Base-by-base conservation (phyloP, 1,284 basidiomycete genomes). In the Sanghuangporus weigelae region DNA sequence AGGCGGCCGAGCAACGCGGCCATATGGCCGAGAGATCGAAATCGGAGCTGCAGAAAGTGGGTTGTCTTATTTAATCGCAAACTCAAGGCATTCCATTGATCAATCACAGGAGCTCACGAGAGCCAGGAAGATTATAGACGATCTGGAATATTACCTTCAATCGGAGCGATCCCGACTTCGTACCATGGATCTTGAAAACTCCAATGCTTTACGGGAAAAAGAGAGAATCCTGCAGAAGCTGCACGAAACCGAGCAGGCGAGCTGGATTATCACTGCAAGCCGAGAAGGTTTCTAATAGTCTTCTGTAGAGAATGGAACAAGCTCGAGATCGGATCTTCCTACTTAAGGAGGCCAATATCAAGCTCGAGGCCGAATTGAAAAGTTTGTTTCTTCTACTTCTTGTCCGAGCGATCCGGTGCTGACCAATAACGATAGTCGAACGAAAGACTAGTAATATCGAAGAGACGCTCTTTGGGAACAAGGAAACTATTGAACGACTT, bases 261-360 rank as follows among this genome's bases (percentile, higher is more conserved):
- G 81, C 71, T 8, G 10, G 55, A 21, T 60, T 31, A 35, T 40
- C 19, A n/a, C n/a, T 58, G 7, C 46, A 12, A 38, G 12, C 23
- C 23, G 6, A n/a, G 53, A 59, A 11, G 21, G 14, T 12, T n/a
- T 31, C 14, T 11, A 38, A 50, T 49, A 38, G 16, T 46, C 68
- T n/a, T 50, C 39, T 50, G 26, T 67, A 92, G 89, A 89, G 91
- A 68, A 90, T 92, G 82, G 82, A 86, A 19, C 87, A 87, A 54
- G 82, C 92, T 56, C 85, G 84, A 67, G 72, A 80, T 19, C 85
- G 91, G 36, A 73, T 92, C n/a, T 81, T 85, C 42, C 79, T 78
- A 63, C 76, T 84, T 72, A 92, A 90, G 73, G 80, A 84, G 60
- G 84, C 89, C 68, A 91, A 87, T 66, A 77, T 85, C 26, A 82